These are phyloP conservation scores for Paxillus rubicundulus DNA, from an alignment of 768 basidiomycete genomes.

Conservation along the genomic window DNA sequence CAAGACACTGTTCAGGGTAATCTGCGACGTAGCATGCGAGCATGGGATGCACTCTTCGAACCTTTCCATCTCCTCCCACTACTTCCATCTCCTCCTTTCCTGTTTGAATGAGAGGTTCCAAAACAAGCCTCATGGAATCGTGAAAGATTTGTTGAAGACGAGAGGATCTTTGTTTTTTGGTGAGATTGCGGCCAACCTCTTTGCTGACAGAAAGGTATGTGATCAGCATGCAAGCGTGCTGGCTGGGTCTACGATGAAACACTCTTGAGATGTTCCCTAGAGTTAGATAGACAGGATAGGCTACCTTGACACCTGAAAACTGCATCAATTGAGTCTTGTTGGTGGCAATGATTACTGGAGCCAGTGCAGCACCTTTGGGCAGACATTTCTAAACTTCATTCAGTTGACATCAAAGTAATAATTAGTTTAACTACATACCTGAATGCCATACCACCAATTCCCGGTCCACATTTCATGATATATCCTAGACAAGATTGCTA, in stretches of 20 bases:
- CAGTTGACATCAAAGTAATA: not conserved
- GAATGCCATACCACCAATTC: constrained; percentile 24
- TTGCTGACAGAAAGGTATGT: constrained; percentile 37
- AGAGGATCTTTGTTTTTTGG: too few relatives aligned
- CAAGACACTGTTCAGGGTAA: constrained; percentile 7
- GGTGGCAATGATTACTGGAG: constrained; percentile 43
- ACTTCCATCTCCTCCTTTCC: constrained; percentile 5
- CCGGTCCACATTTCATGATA: constrained; percentile 38
- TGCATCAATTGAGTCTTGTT: constrained; percentile 44
- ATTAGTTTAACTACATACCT: not conserved
- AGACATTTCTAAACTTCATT: not conserved
- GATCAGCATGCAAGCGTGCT: constrained; percentile 36
- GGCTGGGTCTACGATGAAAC: constrained; percentile 34
- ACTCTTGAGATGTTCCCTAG: constrained; percentile 42
- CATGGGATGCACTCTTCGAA: not conserved
- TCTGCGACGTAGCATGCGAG: constrained; percentile 8
- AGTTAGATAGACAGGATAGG: constrained; percentile 45
- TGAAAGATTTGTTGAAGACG: too few relatives aligned
- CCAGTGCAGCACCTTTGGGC: constrained; percentile 28
- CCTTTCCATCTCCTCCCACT: constrained; percentile 3
- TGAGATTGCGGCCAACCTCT: not conserved
- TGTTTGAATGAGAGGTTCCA: constrained; percentile 5
- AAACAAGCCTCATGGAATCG: not conserved
- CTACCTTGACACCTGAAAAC: constrained; percentile 39
- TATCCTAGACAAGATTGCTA: constrained; percentile 11